Base-by-base conservation (phyloP, 2,329 filamentous ascomycete genomes). In the Coniochaeta sp. region DNA sequence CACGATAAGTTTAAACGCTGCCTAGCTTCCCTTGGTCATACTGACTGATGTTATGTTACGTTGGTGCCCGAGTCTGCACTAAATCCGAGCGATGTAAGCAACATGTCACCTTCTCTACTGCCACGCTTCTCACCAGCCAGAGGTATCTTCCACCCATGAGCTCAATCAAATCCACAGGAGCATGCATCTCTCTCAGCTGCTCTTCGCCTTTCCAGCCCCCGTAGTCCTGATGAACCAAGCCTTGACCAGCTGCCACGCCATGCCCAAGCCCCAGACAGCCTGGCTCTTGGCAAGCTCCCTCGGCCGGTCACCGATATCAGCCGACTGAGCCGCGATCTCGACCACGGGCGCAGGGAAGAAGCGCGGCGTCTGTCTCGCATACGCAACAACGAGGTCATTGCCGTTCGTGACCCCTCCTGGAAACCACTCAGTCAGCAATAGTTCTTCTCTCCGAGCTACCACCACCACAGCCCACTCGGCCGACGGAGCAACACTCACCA, bases 381-480 rank as follows among this genome's bases (percentile, higher is more conserved):
- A 84, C 2, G 80, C 80, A 19, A 78, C 77, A 52, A 83, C 76
- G 58, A 84, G 73, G 60, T 84, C 82, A 64, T 83, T 83, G 34
- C 81, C 81, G 62, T 83, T 83, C 14, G 81, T 84, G 58, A 84
- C 70, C 57, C 79, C 80, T n/a, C 79, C 79, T 81, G n/a, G n/a
- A 42, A 58, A 14, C 24, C 42, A 54, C n/a, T 30, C 42, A 47
- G 42, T 47, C 16, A 47, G 42, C 42, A 24, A 9, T 10, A 19
- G 2, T 24, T 19, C 42, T 24, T 5, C 14, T 10, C 3, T 9
- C 16, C 42, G 14, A 47, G 4, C 42, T 16, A 40, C n/a, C n/a
- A n/a, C n/a, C n/a, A n/a, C n/a, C n/a, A n/a, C n/a, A n/a, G n/a
- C n/a, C n/a, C n/a, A n/a, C n/a, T n/a, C n/a, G n/a, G n/a, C n/a